phyloP scores from a whole-genome alignment of 1,284 basidiomycete genomes.

The Caloboletus inedulis region DNA sequence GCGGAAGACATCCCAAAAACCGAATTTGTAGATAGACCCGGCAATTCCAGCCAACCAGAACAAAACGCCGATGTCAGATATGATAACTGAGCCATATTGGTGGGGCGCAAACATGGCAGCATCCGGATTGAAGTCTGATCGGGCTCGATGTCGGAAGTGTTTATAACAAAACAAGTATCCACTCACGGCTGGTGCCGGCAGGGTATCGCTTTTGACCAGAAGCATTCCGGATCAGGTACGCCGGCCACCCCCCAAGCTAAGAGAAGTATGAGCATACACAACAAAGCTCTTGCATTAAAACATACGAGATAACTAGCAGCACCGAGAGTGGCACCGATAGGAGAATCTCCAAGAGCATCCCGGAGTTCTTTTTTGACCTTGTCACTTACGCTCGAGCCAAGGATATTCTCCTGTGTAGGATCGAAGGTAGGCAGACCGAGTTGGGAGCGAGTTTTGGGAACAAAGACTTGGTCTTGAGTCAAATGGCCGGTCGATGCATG shows the following conservation, averaged over 20 bases:
- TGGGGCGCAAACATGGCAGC: slow-evolving; percentile 85
- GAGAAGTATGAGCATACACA: slow-evolving; percentile 3
- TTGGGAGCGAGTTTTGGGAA: slow-evolving; percentile 85
- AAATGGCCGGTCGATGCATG: slow-evolving; percentile 95
- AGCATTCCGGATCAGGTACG: slow-evolving; percentile 84
- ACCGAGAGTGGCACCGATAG: slow-evolving; percentile 71
- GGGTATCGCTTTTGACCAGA: slow-evolving; percentile 91
- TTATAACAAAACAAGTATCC: neutral
- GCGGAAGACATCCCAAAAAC: slow-evolving; percentile 75
- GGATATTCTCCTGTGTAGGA: slow-evolving; percentile 64
- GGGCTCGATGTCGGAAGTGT: neutral
- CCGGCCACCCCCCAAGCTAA: slow-evolving; percentile 81
- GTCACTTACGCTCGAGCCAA: slow-evolving; percentile 67
- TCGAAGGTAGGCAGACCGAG: slow-evolving; percentile 63
- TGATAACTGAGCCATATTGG: slow-evolving; percentile 76
- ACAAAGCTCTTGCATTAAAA: neutral
- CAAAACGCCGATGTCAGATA: slow-evolving; percentile 84
- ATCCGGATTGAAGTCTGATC: slow-evolving; percentile 75
- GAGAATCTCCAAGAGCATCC: slow-evolving; percentile 93
- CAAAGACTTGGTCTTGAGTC: slow-evolving; percentile 96
- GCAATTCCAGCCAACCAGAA: slow-evolving; percentile 67
- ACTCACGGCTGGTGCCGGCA: slow-evolving; percentile 76
- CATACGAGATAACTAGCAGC: slow-evolving; percentile 71
- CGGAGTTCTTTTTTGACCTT: slow-evolving; percentile 76
- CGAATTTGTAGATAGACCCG: slow-evolving; percentile 59